Evolutionary conservation across 306 rosid species (phyloP).

Genomic region (Calophaca sinica): DNA sequence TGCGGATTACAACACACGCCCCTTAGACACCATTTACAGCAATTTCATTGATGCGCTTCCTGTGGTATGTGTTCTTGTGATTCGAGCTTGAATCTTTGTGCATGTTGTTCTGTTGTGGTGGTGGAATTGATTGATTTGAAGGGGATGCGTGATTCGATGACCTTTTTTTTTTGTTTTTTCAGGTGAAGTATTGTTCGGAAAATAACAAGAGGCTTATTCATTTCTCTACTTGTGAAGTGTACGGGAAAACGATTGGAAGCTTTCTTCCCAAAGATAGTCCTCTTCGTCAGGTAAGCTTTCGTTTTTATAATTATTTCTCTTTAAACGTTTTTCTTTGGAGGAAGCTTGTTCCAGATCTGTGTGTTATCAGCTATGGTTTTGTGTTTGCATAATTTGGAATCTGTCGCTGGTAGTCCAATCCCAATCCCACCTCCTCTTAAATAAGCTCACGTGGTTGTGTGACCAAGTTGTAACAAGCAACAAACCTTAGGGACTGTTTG

Average conservation of each 20-base stretch:
- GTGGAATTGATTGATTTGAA: slow-evolving; percentile 29
- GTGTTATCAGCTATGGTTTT: background rate
- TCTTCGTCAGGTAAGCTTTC: slow-evolving; percentile 82
- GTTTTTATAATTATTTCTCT: background rate
- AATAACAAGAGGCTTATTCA: slow-evolving; percentile 91
- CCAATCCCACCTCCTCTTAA: background rate
- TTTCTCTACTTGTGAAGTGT: slow-evolving; percentile 99
- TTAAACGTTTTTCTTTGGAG: background rate
- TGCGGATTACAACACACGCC: slow-evolving; percentile 97
- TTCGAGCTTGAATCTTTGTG: background rate
- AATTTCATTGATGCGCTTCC: slow-evolving; percentile 99
- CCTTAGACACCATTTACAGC: slow-evolving; percentile 94
- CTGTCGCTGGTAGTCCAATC: slow-evolving; percentile 39
- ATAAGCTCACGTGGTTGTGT: background rate
- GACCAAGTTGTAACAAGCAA: slow-evolving; percentile 11
- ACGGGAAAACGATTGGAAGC: slow-evolving; percentile 96
- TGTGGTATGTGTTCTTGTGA: slow-evolving; percentile 65
- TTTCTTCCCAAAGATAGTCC: slow-evolving; percentile 96
- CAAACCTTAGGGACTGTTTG: background rate
- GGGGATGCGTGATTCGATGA: slow-evolving; percentile 25
- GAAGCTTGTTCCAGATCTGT: slow-evolving; percentile 43
- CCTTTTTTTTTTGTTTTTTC: background rate
- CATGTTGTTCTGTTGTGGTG: background rate
- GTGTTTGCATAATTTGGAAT: slow-evolving; percentile 35
- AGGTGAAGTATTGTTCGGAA: slow-evolving; percentile 97